Base-by-base conservation (phyloP, 306 rosid species). In the Vachellia pachyceras region DNA sequence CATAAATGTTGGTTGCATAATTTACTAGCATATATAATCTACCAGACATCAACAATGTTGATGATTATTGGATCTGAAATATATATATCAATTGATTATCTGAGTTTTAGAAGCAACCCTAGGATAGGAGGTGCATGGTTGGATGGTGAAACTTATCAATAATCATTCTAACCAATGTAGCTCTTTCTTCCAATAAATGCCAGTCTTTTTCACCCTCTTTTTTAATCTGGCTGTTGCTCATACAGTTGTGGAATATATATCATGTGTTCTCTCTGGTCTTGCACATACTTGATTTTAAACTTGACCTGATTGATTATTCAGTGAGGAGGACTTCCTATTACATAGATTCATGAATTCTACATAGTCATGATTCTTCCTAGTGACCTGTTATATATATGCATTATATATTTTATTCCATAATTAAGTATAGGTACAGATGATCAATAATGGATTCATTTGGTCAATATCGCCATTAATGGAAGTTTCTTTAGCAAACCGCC, bases 271-370 rank as follows among this genome's bases (percentile, higher is more conserved):
- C 71, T 75, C 63, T 23, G 15, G 64, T 84, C 81, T 79, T 79
- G 45, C 76, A 10, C 60, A 15, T 73, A 67, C 81, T 84, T 84
- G 84, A 84, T 79, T 63, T 44, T 72, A 41, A 70, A 84, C 25
- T 64, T 80, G 87, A 80, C 84, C 78, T n/a, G n/a, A n/a, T n/a
- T 4, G 3, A 52, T 7, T 69, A 14, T 79, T 69, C 75, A 72
- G 25, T 60, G 80, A 67, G 72, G 74, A 64, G 75, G 77, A 63
- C 75, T 66, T 73, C 80, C 46, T 45, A 11, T 45, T 79, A n/a
- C n/a, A n/a, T n/a, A n/a, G n/a, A 50, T 15, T n/a, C 57, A 52
- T 47, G 14, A n/a, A 49, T 79, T 84, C 87, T 70, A 80, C 22
- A n/a, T n/a, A 69, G 81, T 14, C 81, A 79, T 79, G 54, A 80